Percentiles rank a stretch among this genome's conserved stretches.
phyloP scores from a whole-genome alignment of 208 protist genomes.

The Wallacemonas sp. region DNA sequence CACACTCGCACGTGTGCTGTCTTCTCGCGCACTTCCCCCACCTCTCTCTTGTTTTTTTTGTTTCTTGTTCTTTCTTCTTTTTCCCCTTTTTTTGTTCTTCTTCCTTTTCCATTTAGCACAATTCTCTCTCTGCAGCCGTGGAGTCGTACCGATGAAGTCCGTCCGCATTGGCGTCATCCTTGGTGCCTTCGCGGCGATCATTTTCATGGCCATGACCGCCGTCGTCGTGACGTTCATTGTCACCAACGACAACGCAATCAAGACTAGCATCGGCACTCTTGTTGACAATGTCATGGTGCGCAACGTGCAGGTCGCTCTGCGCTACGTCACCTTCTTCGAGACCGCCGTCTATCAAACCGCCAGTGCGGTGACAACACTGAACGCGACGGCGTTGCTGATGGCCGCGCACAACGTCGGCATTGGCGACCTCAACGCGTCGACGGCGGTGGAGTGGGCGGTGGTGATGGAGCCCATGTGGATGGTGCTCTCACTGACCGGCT shows the following conservation, averaged over 20 bases:
- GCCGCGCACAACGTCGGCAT: background rate
- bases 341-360: background rate
- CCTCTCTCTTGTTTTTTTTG: background rate
- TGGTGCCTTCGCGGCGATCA: slow-evolving; percentile 17
- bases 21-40: too few relatives aligned
- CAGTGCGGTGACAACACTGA: background rate
- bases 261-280: slow-evolving; percentile 1
- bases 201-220: slow-evolving; percentile 18
- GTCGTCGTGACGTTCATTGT: slow-evolving; percentile 19
- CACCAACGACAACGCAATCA: slow-evolving; percentile 15
- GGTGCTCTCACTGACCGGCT: background rate
- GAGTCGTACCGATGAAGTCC: background rate
- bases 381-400: background rate
- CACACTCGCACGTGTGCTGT: too few relatives aligned
- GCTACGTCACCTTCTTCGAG: background rate
- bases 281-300: slow-evolving; percentile 18
- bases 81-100: slow-evolving; percentile 10
- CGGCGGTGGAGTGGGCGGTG: background rate
- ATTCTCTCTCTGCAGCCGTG: too few relatives aligned
- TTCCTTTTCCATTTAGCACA: too few relatives aligned
- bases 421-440: background rate
- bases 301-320: slow-evolving; percentile 2
- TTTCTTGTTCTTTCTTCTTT: background rate
- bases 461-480: slow-evolving; percentile 4
- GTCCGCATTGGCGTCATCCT: slow-evolving; percentile 11